Conservation (phyloP, 768 basidiomycete species). For the Termitomyces titanicus region DNA sequence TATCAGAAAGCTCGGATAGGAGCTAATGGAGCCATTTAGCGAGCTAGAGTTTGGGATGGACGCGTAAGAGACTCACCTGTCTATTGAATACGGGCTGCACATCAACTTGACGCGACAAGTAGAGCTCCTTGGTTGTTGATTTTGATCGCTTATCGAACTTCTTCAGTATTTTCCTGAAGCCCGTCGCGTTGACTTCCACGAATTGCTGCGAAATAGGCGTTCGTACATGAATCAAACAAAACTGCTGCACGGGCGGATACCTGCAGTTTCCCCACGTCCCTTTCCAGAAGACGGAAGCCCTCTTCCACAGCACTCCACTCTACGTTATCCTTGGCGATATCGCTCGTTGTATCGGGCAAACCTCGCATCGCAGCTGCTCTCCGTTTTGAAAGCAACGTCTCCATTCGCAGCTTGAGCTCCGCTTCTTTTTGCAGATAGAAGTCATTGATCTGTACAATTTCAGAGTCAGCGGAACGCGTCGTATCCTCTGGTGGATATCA, state of each 20-base stretch:
- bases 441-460: constrained; percentile 75
- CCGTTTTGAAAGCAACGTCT: constrained; percentile 91
- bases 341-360: constrained; percentile 63
- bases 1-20: constrained; percentile 93
- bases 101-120: constrained; percentile 93
- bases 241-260: constrained; percentile 35
- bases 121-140: constrained; percentile 93
- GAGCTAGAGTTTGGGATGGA: background rate
- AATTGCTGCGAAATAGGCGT: constrained; percentile 64
- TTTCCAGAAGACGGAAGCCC: constrained; percentile 90
- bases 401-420: constrained; percentile 86
- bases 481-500: constrained; percentile 14
- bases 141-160: constrained; percentile 98
- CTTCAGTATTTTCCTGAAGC: constrained; percentile 95
- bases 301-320: constrained; percentile 98
- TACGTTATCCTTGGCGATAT: constrained; percentile 61
- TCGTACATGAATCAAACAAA: constrained; percentile 17
- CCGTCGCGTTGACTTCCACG: constrained; percentile 94
- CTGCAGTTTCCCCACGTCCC: constrained; percentile 94
- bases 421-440: constrained; percentile 98
- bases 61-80: constrained; percentile 54
- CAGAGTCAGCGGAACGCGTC: constrained; percentile 3
- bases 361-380: constrained; percentile 75
- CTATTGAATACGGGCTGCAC: constrained; percentile 98
- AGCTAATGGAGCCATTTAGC: constrained; percentile 47